Evolutionary conservation across 495 filamentous ascomycete species (phyloP), one percentile per base, ranked within the genome.

Genomic region (Penicillium paradoxum): DNA sequence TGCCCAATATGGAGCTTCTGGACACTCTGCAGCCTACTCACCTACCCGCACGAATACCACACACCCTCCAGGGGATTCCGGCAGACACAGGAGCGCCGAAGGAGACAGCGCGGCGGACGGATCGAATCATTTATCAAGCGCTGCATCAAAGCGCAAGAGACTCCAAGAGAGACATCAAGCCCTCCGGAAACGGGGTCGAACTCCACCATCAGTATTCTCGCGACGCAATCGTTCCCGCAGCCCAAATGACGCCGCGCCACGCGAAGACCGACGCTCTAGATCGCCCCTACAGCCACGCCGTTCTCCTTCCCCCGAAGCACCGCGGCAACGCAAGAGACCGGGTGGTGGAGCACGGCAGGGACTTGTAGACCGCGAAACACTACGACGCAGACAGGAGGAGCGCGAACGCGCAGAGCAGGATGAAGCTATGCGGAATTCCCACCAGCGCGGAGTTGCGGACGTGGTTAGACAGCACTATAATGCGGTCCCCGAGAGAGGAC

Each of bases 401-500:
- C 75, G 83, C 34, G 82, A 92, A 47, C 81, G 79, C 11, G 77
- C 81, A 44, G 64, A 78, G 55, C 71, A 78, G 55, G 73, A 77
- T 44, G 75, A 81, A 41, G 77, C 78, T 10, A 68, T 76, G 49
- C 73, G 74, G 25, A 72, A 67, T 22, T 68, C 72, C 14, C 60
- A 71, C 57, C 64, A 76, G 54, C 60, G 72, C 7, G 84, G 85
- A 7, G 85, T 91, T 43, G 82, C 91, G 51, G 90, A 98, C 58
- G 83, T 92, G 1, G 95, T 97, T 14, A 79, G 83, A 10, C 85
- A 92, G 43, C 91, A 97, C 69, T 98, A 98, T 79, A 98, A 98
- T 60, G 83, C 88, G n/a, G 91, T 97, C 1, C 90, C 90, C 0
- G 63, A 78, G 57, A 83, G 95, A 8, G 93, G 93, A 11, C 83